phyloP scores from a whole-genome alignment of 306 rosid species.

The Phaseolus lunatus region DNA sequence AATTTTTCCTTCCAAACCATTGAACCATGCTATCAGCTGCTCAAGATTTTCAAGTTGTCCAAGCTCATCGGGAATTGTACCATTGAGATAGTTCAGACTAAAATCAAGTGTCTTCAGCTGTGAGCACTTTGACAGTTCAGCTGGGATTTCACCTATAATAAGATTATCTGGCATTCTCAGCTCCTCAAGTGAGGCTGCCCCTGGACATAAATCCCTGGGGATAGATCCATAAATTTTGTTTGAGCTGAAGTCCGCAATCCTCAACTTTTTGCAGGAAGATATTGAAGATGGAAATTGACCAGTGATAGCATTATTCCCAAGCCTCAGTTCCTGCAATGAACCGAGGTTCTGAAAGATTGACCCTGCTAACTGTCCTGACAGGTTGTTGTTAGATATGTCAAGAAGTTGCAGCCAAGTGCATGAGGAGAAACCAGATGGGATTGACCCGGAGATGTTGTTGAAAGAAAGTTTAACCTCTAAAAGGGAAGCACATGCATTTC shows the following conservation, averaged over 20 bases:
- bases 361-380: constrained; percentile 76
- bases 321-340: constrained; percentile 69
- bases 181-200: constrained; percentile 83
- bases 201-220: constrained; percentile 84
- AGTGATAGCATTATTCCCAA: constrained; percentile 79
- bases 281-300: constrained; percentile 82
- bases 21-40: constrained; percentile 95
- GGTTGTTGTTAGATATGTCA: constrained; percentile 87
- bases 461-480: constrained; percentile 68
- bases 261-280: constrained; percentile 76
- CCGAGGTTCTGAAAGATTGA: constrained; percentile 68
- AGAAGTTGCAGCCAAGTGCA: constrained; percentile 72
- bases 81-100: constrained; percentile 83
- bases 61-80: constrained; percentile 91
- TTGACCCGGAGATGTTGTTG: constrained; percentile 81
- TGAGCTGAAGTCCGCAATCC: constrained; percentile 85
- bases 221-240: constrained; percentile 76
- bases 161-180: constrained; percentile 89
- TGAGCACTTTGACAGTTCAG: constrained; percentile 72
- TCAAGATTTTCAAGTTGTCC: constrained; percentile 82
- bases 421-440: constrained; percentile 73
- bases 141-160: constrained; percentile 74
- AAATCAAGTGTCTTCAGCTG: constrained; percentile 88
- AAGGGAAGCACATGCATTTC: constrained; percentile 74
- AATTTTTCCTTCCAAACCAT: constrained; percentile 81